Percentiles rank a stretch among this genome's conserved stretches.
phyloP scores from a whole-genome alignment of 2,329 filamentous ascomycete species.

The Penicillium aurantiogriseum region DNA sequence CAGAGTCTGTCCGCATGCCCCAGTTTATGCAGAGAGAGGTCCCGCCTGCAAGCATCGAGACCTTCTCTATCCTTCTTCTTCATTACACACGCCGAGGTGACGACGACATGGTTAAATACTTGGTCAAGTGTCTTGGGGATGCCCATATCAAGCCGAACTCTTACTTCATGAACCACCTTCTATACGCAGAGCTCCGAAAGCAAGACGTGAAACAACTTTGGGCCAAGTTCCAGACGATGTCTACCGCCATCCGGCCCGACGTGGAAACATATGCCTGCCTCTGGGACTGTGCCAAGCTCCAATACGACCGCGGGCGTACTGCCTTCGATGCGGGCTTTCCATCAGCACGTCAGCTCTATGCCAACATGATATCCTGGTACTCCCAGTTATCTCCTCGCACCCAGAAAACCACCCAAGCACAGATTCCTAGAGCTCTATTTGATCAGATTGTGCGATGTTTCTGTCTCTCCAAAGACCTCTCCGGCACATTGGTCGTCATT shows the following conservation, averaged over 20 bases:
- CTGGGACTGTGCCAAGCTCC: slow-evolving; percentile 55
- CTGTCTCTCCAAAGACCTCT: slow-evolving; percentile 49
- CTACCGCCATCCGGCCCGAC: slow-evolving; percentile 58
- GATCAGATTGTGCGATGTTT: slow-evolving; percentile 54
- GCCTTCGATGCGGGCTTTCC: slow-evolving; percentile 50
- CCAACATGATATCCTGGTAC: slow-evolving; percentile 51
- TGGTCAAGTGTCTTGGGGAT: slow-evolving; percentile 62
- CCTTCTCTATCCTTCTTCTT: slow-evolving; percentile 71
- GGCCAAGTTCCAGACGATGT: slow-evolving; percentile 56
- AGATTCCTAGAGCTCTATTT: slow-evolving; percentile 51
- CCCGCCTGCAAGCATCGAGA: slow-evolving; percentile 69
- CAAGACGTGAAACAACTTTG: slow-evolving; percentile 57
- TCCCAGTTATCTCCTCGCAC: slow-evolving; percentile 31
- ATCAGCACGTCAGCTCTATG: slow-evolving; percentile 46
- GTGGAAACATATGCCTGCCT: slow-evolving; percentile 67
- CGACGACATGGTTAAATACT: slow-evolving; percentile 55
- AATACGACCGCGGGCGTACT: slow-evolving; percentile 49
- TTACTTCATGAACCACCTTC: slow-evolving; percentile 76
- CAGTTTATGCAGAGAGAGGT: slow-evolving; percentile 42
- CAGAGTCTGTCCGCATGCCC: slow-evolving; percentile 32
- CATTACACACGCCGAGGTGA: slow-evolving; percentile 66
- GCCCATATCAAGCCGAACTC: slow-evolving; percentile 67
- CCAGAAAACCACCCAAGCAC: slow-evolving; percentile 31
- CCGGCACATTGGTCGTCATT: slow-evolving; percentile 52
- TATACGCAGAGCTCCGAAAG: slow-evolving; percentile 64